phyloP scores from a whole-genome alignment of 768 basidiomycete genomes.

The Porphyrellus cyaneotinctus region DNA sequence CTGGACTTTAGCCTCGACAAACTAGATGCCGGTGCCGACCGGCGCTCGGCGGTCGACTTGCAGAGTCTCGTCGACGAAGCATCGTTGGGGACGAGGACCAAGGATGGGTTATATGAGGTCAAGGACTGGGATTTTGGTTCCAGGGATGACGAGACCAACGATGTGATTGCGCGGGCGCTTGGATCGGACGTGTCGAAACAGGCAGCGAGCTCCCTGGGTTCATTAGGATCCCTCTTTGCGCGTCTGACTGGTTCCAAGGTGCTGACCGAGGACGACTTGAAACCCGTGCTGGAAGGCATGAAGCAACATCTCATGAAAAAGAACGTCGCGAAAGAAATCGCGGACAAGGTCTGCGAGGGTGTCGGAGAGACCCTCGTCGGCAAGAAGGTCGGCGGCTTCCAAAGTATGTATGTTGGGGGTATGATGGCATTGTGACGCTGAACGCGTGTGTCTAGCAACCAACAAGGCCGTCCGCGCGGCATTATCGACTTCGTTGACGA shows the following conservation, averaged over 20 bases:
- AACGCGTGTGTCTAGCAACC: conserved; percentile 51
- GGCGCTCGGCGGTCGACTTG: conserved; percentile 43
- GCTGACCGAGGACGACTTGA: conserved; percentile 76
- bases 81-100: conserved; percentile 72
- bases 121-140: conserved; percentile 79
- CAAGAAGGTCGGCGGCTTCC: conserved; percentile 86
- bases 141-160: conserved; percentile 41
- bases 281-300: conserved; percentile 89
- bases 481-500: conserved; percentile 81
- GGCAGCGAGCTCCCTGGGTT: conserved; percentile 48
- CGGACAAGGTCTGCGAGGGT: conserved; percentile 90
- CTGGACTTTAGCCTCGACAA: conserved; percentile 82
- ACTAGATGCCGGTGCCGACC: conserved; percentile 32
- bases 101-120: conserved; percentile 71
- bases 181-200: conserved; percentile 38
- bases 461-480: conserved; percentile 80
- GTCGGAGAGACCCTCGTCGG: conserved; percentile 90
- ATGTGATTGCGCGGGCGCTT: conserved; percentile 59
- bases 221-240: conserved; percentile 77
- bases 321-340: conserved; percentile 95
- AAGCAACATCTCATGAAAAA: conserved; percentile 98
- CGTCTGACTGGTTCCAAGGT: conserved; percentile 82
- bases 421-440: background rate
- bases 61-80: conserved; percentile 61
- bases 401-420: conserved; percentile 50